Conservation (phyloP, 2,329 filamentous ascomycete genomes). For the Alternaria triticimaculans region DNA sequence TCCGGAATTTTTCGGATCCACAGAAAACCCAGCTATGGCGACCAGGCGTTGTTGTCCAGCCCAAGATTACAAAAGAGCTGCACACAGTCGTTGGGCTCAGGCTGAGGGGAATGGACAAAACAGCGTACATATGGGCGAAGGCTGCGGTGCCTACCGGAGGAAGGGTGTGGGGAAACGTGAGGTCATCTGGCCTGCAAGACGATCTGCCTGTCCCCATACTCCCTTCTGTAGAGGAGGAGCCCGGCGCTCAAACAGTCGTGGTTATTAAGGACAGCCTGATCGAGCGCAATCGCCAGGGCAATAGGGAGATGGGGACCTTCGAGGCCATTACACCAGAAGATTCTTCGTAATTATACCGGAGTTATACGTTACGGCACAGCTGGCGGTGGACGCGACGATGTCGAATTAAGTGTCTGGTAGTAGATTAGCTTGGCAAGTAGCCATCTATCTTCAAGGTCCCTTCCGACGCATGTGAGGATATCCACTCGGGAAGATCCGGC, state of each 20-base stretch:
- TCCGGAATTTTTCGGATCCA: constrained; percentile 6
- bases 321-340: background rate
- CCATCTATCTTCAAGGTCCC: background rate
- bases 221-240: constrained; percentile 11
- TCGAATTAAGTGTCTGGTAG: background rate
- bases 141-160: background rate
- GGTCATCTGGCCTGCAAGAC: constrained; percentile 25
- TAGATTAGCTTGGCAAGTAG: background rate
- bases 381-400: background rate
- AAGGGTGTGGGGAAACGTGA: constrained; percentile 30
- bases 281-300: background rate
- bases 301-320: background rate
- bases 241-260: constrained; percentile 21
- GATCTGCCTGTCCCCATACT: constrained; percentile 31
- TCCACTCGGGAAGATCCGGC: constrained; percentile 1
- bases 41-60: background rate
- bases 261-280: constrained; percentile 33
- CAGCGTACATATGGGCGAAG: constrained; percentile 33
- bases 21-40: background rate
- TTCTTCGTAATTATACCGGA: background rate
- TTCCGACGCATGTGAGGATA: background rate
- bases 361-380: background rate
- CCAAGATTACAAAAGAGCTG: constrained; percentile 18
- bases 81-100: constrained; percentile 36
- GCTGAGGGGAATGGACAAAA: constrained; percentile 34